Conservation (phyloP, 352 stramenopile species). For the Globisporangium nagaii region DNA sequence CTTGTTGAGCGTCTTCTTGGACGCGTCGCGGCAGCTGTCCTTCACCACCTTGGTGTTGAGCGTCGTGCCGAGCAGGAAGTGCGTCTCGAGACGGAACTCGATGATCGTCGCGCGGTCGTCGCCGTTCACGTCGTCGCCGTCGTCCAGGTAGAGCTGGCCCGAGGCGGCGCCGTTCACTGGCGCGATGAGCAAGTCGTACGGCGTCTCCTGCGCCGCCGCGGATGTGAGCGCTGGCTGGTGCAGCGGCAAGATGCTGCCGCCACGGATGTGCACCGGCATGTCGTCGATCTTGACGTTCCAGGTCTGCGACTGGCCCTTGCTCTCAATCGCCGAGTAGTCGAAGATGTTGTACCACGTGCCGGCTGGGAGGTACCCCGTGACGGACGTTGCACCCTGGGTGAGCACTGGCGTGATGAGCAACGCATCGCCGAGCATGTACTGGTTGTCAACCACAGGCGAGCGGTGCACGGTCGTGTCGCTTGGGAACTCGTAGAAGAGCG, state of each 20-base stretch:
- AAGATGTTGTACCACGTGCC: constrained; percentile 62
- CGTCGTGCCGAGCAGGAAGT: constrained; percentile 1
- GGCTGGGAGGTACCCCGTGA: constrained; percentile 37
- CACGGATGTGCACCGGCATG: constrained; percentile 53
- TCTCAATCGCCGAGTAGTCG: constrained; percentile 29
- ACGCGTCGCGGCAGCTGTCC: constrained; percentile 13
- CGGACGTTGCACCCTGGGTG: constrained; percentile 29
- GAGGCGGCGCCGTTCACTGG: constrained; percentile 16
- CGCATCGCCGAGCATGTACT: constrained; percentile 48
- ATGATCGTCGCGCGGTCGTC: constrained; percentile 23
- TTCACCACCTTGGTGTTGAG: constrained; percentile 14
- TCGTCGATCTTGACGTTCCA: constrained; percentile 41
- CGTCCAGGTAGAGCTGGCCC: constrained; percentile 51
- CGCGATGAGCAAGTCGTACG: constrained; percentile 51
- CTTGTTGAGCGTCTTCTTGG: constrained; percentile 18
- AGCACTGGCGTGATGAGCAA: constrained; percentile 52
- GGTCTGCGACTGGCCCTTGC: constrained; percentile 18
- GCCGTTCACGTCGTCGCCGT: constrained; percentile 36
- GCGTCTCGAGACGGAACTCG: constrained; percentile 19
- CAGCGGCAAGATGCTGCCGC: constrained; percentile 39
- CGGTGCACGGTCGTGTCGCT: constrained; percentile 25
- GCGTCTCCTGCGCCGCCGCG: constrained; percentile 28
- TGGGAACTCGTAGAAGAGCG: constrained; percentile 66
- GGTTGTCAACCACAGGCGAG: constrained; percentile 26
- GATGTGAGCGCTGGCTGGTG: constrained; percentile 46